Percentiles rank a stretch among this genome's conserved stretches.
phyloP scores from a whole-genome alignment of 257 asterid genomes.

The Ligustrum vulgare region DNA sequence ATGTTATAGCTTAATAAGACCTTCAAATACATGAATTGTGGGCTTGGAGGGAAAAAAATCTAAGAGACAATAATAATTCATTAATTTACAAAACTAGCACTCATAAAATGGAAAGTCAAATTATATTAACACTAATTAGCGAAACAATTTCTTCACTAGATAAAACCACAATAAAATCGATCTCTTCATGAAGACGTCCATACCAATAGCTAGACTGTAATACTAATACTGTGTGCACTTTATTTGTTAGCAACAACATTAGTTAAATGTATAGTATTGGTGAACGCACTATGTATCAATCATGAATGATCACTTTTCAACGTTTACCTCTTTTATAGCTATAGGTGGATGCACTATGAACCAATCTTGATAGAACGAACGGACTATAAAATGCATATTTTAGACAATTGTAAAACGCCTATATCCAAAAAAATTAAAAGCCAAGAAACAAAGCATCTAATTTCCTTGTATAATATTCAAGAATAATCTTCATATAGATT shows the following conservation, averaged over 20 bases:
- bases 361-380: too few species aligned
- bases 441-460: background rate
- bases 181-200: background rate
- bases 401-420: background rate
- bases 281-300: background rate
- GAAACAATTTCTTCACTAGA: too few species aligned
- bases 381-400: background rate
- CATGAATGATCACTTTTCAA: background rate
- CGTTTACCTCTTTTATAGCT: background rate
- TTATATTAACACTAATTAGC: too few species aligned
- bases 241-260: background rate
- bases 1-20: too few species aligned
- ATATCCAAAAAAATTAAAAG: background rate
- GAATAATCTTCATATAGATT: background rate
- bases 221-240: background rate
- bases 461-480: constrained; percentile 1
- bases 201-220: background rate
- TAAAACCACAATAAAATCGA: too few species aligned
- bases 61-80: too few species aligned
- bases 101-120: too few species aligned
- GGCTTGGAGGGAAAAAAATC: too few species aligned
- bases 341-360: too few species aligned
- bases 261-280: background rate
- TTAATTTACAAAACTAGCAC: too few species aligned
- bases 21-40: too few species aligned